Conservation (phyloP, 768 basidiomycete genomes). For the Boletellus emodensis region DNA sequence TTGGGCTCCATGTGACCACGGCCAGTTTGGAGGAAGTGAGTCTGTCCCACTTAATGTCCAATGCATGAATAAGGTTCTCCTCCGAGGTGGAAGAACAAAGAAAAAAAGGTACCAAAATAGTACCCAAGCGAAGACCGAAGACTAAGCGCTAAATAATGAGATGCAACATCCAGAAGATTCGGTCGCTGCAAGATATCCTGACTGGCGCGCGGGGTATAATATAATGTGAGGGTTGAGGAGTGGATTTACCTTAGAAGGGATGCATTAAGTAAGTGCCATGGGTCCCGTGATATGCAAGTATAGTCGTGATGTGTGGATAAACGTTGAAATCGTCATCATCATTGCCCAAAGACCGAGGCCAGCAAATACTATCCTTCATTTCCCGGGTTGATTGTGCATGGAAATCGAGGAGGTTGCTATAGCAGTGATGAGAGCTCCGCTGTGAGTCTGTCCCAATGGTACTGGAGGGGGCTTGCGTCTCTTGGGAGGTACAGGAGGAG, state of each 20-base stretch:
- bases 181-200: neutral
- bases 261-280: conserved; percentile 15
- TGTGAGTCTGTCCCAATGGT: conserved; percentile 46
- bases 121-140: neutral
- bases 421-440: conserved; percentile 56
- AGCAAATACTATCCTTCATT: conserved; percentile 8
- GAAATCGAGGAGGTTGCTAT: conserved; percentile 43
- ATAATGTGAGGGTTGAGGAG: conserved; percentile 7
- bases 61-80: no score
- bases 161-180: neutral
- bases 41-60: no score
- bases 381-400: conserved; percentile 15
- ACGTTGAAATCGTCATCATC: conserved; percentile 5
- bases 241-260: conserved; percentile 8
- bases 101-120: neutral
- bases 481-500: conserved; percentile 66
- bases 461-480: conserved; percentile 71
- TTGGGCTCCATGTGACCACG: no score
- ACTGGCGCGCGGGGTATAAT: neutral
- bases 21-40: no score
- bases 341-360: neutral
- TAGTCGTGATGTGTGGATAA: conserved; percentile 16
- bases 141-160: neutral
- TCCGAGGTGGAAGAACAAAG: neutral
- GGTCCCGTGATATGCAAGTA: conserved; percentile 20